Base-by-base conservation (phyloP, 1,284 basidiomycete genomes). In the Marasmius oreades region DNA sequence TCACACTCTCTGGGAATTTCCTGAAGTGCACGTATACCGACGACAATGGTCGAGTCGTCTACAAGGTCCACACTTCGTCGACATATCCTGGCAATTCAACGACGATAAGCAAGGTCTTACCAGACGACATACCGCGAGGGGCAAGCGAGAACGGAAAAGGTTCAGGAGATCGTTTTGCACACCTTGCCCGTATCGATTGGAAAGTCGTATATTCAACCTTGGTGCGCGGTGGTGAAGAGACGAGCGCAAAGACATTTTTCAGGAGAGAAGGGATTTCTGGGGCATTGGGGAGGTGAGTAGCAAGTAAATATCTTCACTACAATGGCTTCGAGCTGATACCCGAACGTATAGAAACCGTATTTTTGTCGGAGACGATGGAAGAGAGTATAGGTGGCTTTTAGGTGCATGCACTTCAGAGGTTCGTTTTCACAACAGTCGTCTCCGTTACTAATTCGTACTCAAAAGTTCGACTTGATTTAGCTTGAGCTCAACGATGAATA, bases 401-500 rank as follows among this genome's bases (percentile, higher is more conserved):
- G 47, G 47, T 8, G 31, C 28, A 5, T 33, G n/a, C 2, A 33
- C 7, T 33, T 50, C 47, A 31, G 31, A 26, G 26, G 47, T 50
- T 11, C 26, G 24, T 26, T 28, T n/a, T 50, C 23, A 11, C 16
- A 2, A 24, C 33, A 26, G 24, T n/a, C 28, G 4, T 10, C 10
- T 31, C 3, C n/a, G 11, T 12, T 1, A 33, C 14, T n/a, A n/a
- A 8, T 20, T 2, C 16, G 20, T 33, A n/a, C 28, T 12, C n/a
- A 50, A 5, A n/a, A 14, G 44, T 12, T 50, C 11, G 31, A 26
- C 16, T 16, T 31, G 14, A n/a, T 11, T n/a, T 33, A 71, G 69
- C 60, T 70, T 14, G 55, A 62, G 51, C 52, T 66, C 18, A 62
- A 65, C 44, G 64, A 69, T 51, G 60, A 56, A 39, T 31, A 59